Conservation (phyloP, 163 green algal species). For the Chloroidium sp. region DNA sequence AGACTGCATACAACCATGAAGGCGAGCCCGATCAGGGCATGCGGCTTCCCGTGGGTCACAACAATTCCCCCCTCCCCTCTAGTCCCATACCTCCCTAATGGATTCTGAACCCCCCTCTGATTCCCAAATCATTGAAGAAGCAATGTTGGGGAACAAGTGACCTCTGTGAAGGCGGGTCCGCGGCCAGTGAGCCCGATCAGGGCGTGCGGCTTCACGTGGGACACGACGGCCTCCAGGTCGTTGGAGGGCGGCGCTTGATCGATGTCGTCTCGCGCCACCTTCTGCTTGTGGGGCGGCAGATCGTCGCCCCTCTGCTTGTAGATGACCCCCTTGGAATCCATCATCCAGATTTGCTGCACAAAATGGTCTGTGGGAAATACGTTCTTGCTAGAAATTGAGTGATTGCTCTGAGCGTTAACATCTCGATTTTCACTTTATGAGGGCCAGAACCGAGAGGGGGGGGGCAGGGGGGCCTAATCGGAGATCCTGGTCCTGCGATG, state of each 20-base stretch:
- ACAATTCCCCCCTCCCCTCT: too few species aligned
- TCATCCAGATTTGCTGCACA: slow-evolving; percentile 41
- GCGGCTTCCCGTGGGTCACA: too few species aligned
- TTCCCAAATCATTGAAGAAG: too few species aligned
- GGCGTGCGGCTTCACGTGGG: slow-evolving; percentile 44
- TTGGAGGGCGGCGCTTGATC: slow-evolving; percentile 30
- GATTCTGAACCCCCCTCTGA: too few species aligned
- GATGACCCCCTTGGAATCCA: slow-evolving; percentile 55
- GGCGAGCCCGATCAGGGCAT: too few species aligned
- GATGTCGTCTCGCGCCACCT: slow-evolving; percentile 25
- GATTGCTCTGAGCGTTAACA: background rate
- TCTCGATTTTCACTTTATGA: too few species aligned
- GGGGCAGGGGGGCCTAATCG: too few species aligned
- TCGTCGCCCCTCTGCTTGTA: slow-evolving; percentile 40
- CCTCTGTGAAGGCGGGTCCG: slow-evolving; percentile 59
- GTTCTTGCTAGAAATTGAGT: background rate
- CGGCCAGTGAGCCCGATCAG: slow-evolving; percentile 54
- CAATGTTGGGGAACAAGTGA: background rate
- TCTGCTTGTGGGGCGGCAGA: slow-evolving; percentile 46
- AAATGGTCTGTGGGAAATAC: background rate
- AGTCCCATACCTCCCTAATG: too few species aligned
- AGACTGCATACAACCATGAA: too few species aligned
- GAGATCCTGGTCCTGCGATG: too few species aligned
- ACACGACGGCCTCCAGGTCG: slow-evolving; percentile 39
- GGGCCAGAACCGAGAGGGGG: too few species aligned